Evolutionary conservation across 495 filamentous ascomycete genomes (phyloP).

Genomic region (Aspergillus sparsus): DNA sequence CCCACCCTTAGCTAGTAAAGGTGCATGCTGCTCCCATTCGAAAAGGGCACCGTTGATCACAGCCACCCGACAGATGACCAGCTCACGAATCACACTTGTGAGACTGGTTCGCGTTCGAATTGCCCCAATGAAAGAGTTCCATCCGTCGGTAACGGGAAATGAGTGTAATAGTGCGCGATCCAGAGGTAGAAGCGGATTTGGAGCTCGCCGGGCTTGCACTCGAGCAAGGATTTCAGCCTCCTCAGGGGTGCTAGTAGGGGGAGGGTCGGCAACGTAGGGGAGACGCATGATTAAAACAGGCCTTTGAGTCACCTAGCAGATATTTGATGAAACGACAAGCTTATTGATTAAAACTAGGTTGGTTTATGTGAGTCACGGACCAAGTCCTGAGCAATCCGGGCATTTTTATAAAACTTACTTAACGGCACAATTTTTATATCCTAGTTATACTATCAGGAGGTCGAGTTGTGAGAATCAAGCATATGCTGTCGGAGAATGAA

Average conservation of each 20-base stretch:
- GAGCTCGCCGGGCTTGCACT: constrained; percentile 62
- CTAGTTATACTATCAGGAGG: too few relatives aligned
- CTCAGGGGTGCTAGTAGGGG: constrained; percentile 45
- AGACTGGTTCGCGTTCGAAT: constrained; percentile 67
- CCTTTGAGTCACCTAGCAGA: neutral
- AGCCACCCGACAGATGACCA: constrained; percentile 75
- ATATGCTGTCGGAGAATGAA: too few relatives aligned
- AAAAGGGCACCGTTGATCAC: constrained; percentile 72
- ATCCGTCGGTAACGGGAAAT: constrained; percentile 71
- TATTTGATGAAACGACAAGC: neutral
- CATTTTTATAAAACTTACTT: too few relatives aligned
- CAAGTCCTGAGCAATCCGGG: too few relatives aligned
- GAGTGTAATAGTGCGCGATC: constrained; percentile 76
- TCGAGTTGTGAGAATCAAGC: too few relatives aligned
- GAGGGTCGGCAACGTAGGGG: constrained; percentile 64
- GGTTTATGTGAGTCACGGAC: too few relatives aligned
- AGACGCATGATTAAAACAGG: constrained; percentile 60
- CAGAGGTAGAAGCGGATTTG: constrained; percentile 65
- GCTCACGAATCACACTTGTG: constrained; percentile 61
- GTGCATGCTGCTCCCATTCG: constrained; percentile 78
- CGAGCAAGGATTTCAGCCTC: constrained; percentile 59
- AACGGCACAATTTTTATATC: too few relatives aligned
- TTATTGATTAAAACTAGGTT: neutral
- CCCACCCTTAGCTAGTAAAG: constrained; percentile 55
- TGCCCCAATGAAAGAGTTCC: constrained; percentile 77